These are phyloP conservation scores for Trypethelium eluteriae DNA, from an alignment of 495 filamentous ascomycete species.

Conservation along the genomic window DNA sequence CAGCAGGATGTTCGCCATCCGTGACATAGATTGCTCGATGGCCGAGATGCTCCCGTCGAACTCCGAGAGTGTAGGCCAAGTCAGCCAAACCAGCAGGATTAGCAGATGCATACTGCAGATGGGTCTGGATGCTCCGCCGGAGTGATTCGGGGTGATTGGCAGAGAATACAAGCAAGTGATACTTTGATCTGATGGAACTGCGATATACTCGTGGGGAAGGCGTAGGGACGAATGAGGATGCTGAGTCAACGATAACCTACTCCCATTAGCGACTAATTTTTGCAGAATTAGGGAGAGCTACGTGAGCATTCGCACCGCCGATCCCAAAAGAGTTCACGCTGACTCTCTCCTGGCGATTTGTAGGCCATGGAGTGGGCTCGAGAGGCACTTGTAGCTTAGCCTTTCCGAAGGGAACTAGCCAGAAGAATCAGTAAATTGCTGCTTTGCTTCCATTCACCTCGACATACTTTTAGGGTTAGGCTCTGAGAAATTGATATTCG, in stretches of 20 bases:
- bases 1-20: neutral
- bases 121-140: neutral
- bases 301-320: constrained; percentile 47
- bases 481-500: constrained; percentile 38
- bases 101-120: constrained; percentile 2
- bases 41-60: neutral
- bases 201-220: neutral
- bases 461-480: constrained; percentile 36
- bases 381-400: constrained; percentile 30
- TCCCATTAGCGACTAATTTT: neutral
- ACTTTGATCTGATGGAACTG: neutral
- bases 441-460: neutral
- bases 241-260: constrained; percentile 4
- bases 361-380: constrained; percentile 15
- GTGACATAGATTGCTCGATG: neutral
- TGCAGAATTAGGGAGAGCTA: constrained; percentile 20
- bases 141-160: neutral
- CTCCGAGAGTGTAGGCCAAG: constrained; percentile 5
- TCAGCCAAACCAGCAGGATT: neutral
- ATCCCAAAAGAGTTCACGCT: constrained; percentile 44
- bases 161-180: constrained; percentile 2
- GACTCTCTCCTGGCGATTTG: neutral
- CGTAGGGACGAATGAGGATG: neutral
- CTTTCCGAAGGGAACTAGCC: neutral
- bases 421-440: neutral